Evolutionary conservation across 202 grass and related monocot genomes (phyloP), one percentile per base, ranked within the genome.

Genomic region (Hordeum pubiflorum): DNA sequence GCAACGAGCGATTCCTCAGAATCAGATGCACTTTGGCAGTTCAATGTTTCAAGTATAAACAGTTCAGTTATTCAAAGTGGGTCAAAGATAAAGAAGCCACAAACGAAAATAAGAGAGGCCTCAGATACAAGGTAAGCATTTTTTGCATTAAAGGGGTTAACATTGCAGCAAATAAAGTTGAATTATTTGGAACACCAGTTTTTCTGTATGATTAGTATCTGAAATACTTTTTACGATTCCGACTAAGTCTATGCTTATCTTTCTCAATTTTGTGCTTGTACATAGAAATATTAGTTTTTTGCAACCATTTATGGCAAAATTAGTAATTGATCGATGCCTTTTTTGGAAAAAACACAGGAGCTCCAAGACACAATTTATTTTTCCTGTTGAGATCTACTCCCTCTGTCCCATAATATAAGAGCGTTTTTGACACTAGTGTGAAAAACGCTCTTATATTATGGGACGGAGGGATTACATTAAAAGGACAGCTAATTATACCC

Each of bases 1-100:
- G 96, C 92, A 69, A 99, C 96, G 33, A 99, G 96, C 75, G 96
- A 99, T 91, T 99, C 96, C 69, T 99, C 96, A 52, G 96, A 99
- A 93, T 92, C 92, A 83, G 96, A 99, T 69, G 88, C 89, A 74
- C 83, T 91, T 29, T 99, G 96, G 96, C 96, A 93, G 71, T 94
- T 93, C 84, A 95, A 85, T 87, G 62, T 87, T 56, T 89, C 90
- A 84, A 95, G 79, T 80, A 85, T 88, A 55, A 93, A 68, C 78
- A 77, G 24, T 59, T 86, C 78, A 4, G 69, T 83, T 57, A 90
- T 79, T 56, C 87, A 93, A 36, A 77, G 39, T 22, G 87, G 87
- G 14, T 91, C 92, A 41, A 99, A 89, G 83, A 83, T 96, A 69
- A 99, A 95, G 83, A 99, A 95, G 83, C 83, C 90, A 72, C 96